Percentiles rank a stretch among this genome's conserved stretches.
These are phyloP conservation scores for Chlorella sorokiniana DNA, from an alignment of 139 green algal genomes.

Conservation along the genomic window DNA sequence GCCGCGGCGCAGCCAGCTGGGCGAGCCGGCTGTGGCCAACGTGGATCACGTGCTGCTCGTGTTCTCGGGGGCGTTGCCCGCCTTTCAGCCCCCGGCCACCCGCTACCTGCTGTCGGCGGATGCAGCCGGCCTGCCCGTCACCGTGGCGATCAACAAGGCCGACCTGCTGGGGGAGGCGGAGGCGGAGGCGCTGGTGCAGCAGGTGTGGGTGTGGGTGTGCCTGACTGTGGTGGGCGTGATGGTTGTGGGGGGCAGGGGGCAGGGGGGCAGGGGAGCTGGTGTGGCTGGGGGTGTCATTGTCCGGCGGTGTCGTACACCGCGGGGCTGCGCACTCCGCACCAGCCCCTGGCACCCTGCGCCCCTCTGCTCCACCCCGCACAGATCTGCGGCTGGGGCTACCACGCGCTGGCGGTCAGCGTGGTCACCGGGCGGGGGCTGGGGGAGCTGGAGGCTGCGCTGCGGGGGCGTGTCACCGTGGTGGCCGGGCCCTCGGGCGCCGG, in stretches of 20 bases:
- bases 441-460: constrained; percentile 55
- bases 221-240: no score
- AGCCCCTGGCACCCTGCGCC: neutral
- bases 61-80: constrained; percentile 78
- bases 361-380: neutral
- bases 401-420: constrained; percentile 73
- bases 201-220: constrained; percentile 44
- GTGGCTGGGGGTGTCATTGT: no score
- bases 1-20: constrained; percentile 63
- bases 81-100: constrained; percentile 84
- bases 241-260: no score
- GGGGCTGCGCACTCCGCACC: neutral
- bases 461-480: constrained; percentile 71
- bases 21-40: constrained; percentile 90
- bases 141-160: constrained; percentile 94
- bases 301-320: no score
- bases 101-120: constrained; percentile 89
- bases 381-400: constrained; percentile 85
- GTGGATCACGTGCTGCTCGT: constrained; percentile 91
- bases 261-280: neutral
- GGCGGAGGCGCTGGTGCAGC: constrained; percentile 40
- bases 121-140: constrained; percentile 76
- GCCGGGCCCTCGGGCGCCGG: constrained; percentile 92
- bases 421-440: constrained; percentile 66
- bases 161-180: constrained; percentile 70